Conservation (phyloP, 2,329 filamentous ascomycete genomes). For the Pseudogymnoascus pannorum region DNA sequence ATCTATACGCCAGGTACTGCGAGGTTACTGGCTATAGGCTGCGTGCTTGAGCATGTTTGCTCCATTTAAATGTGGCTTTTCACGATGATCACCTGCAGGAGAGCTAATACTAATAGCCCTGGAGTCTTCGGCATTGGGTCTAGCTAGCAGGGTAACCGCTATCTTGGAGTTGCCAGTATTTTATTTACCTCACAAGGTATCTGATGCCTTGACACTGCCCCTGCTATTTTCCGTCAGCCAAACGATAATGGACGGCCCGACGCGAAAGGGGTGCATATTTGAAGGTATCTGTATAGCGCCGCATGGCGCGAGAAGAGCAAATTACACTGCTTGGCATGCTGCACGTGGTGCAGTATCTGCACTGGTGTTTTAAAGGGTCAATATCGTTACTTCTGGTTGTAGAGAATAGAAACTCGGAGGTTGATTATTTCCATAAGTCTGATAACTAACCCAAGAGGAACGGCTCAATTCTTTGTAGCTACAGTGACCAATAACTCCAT, state of each 20-base stretch:
- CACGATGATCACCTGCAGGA: not conserved
- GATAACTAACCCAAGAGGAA: not conserved
- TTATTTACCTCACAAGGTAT: not conserved
- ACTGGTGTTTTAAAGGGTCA: not conserved
- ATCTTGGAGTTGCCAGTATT: not conserved
- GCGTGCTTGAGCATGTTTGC: not conserved
- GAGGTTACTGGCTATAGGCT: not conserved
- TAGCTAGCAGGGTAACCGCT: not conserved
- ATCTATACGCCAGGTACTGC: not conserved
- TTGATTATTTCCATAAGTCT: not conserved
- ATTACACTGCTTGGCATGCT: not conserved
- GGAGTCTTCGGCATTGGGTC: not conserved
- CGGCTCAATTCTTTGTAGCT: not conserved
- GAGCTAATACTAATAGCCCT: not conserved
- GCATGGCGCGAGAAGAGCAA: not conserved
- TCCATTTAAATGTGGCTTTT: conserved; percentile 7
- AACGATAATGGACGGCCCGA: not conserved
- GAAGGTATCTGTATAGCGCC: not conserved
- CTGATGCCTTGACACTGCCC: not conserved
- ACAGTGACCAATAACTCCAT: conserved; percentile 23
- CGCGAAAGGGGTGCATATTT: not conserved
- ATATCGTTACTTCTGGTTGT: not conserved
- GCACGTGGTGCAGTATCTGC: not conserved
- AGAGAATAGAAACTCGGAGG: not conserved
- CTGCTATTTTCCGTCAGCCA: not conserved